phyloP scores from a whole-genome alignment of 768 basidiomycete species.

The Rhodotorula babjevae region DNA sequence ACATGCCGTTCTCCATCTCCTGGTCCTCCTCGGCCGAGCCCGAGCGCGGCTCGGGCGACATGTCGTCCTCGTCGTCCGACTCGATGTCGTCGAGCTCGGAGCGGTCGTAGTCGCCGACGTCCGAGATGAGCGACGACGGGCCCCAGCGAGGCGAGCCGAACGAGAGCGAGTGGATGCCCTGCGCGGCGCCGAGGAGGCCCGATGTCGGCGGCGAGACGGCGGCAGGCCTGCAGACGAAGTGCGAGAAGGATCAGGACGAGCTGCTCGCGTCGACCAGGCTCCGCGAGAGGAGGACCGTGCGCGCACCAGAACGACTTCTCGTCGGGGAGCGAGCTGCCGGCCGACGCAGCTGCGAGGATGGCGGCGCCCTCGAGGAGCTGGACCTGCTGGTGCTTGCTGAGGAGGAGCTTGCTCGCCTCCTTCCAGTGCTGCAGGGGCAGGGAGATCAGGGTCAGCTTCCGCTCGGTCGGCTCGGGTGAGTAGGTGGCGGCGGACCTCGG shows the following conservation, averaged over 20 bases:
- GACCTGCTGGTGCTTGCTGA: constrained; percentile 96
- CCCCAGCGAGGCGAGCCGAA: constrained; percentile 29
- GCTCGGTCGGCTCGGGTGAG: neutral
- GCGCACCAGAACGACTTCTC: constrained; percentile 74
- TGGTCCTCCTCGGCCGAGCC: constrained; percentile 23
- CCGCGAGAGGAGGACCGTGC: too few species aligned
- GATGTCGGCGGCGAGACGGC: constrained; percentile 43
- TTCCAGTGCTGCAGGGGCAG: constrained; percentile 66
- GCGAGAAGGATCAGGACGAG: neutral
- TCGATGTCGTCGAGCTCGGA: constrained; percentile 23
- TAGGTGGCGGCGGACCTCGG: constrained; percentile 9
- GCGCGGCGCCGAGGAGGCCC: constrained; percentile 42
- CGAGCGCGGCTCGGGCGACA: constrained; percentile 12
- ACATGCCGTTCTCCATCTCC: constrained; percentile 37
- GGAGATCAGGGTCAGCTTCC: neutral
- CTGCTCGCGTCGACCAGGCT: too few species aligned
- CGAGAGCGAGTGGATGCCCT: constrained; percentile 40
- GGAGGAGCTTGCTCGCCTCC: constrained; percentile 78
- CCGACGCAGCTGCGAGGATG: constrained; percentile 69
- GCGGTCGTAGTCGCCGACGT: constrained; percentile 24
- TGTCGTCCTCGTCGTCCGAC: constrained; percentile 25
- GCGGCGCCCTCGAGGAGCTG: constrained; percentile 96
- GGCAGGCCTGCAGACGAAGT: constrained; percentile 32
- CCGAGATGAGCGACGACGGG: constrained; percentile 32
- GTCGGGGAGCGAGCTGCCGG: constrained; percentile 77